Conservation (phyloP, 2,329 filamentous ascomycete genomes). For the Penicillium expansum region DNA sequence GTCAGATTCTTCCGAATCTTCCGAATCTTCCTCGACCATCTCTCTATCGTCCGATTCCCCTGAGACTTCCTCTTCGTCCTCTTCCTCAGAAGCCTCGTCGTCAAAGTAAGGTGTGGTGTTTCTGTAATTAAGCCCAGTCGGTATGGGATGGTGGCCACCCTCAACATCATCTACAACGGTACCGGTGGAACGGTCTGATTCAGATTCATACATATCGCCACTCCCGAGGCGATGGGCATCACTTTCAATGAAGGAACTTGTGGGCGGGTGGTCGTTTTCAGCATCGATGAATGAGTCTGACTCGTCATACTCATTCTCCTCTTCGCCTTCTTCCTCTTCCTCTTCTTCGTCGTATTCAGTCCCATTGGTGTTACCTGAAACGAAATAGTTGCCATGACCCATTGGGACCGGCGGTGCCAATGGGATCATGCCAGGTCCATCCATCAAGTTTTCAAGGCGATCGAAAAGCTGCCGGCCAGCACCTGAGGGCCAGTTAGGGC, state of each 20-base stretch:
- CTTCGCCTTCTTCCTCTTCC: slow-evolving; percentile 24
- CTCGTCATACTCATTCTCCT: slow-evolving; percentile 31
- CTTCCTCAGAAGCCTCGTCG: slow-evolving; percentile 10
- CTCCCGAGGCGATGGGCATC: neutral
- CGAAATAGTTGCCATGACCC: neutral
- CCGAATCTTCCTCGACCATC: slow-evolving; percentile 3
- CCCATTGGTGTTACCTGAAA: slow-evolving; percentile 6
- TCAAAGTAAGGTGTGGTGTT: slow-evolving; percentile 3
- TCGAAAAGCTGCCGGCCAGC: slow-evolving; percentile 11
- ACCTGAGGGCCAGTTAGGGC: neutral
- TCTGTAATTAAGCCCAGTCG: slow-evolving; percentile 8
- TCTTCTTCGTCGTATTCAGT: slow-evolving; percentile 23
- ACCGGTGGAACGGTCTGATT: slow-evolving; percentile 36
- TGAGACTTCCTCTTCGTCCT: slow-evolving; percentile 5
- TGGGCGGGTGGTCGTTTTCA: slow-evolving; percentile 18
- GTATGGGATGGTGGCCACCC: neutral
- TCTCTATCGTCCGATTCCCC: slow-evolving; percentile 19
- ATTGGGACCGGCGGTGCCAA: neutral
- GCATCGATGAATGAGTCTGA: slow-evolving; percentile 39
- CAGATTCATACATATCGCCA: slow-evolving; percentile 20
- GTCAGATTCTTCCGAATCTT: slow-evolving; percentile 3
- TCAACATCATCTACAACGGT: slow-evolving; percentile 31
- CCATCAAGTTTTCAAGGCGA: neutral
- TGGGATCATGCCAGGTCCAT: neutral
- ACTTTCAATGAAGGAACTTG: neutral